Base-by-base conservation (phyloP, 495 filamentous ascomycete genomes). In the Podospora appendiculata region DNA sequence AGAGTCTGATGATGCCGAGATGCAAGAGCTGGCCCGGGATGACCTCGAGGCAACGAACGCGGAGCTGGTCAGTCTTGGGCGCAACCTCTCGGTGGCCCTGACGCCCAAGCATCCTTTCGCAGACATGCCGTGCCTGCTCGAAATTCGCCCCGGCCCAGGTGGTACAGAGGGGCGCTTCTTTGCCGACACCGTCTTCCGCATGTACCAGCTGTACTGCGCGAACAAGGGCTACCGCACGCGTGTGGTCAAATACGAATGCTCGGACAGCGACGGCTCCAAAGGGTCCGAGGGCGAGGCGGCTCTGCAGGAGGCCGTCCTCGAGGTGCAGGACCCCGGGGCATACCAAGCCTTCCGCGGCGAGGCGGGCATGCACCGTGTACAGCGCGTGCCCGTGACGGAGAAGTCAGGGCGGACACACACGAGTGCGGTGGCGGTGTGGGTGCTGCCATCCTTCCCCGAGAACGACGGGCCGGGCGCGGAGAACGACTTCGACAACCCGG, bases 131-230 rank as follows among this genome's bases (percentile, higher is more conserved):
- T 96, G 92, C 58, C 74, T 98, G 38, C 66, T 98, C 38, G 93
- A 98, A 67, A 87, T 98, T 36, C 82, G 90, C 3, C 93, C 93
- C 6, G 93, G 93, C 3, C 90, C 89, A n/a, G 93, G 93, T 41
- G 93, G 93, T 13, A 83, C 85, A 53, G 93, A 98, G 66, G 92
- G 92, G 3, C 85, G 85, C 11, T 76, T 95, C 51, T 98, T 98
- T 57, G 89, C 90, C 36, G 84, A 82, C 42, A 84, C 96, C 56
- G 70, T 98, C 34, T 77, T 96, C 47, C 79, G 81, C 55, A 96
- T 98, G 93, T 98, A 98, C 65, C 80, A 80, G 55, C 66, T 72
- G 4, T 94, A 90, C 65, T 95, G 89, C 70, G 67, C 77, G 7
- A 76, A 79, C 32, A 71, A 72, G 48, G 72, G 72, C 8, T 73